Evolutionary conservation across 1,284 basidiomycete genomes (phyloP), one percentile per base, ranked within the genome.

Genomic region (Ceratobasidium sp.): DNA sequence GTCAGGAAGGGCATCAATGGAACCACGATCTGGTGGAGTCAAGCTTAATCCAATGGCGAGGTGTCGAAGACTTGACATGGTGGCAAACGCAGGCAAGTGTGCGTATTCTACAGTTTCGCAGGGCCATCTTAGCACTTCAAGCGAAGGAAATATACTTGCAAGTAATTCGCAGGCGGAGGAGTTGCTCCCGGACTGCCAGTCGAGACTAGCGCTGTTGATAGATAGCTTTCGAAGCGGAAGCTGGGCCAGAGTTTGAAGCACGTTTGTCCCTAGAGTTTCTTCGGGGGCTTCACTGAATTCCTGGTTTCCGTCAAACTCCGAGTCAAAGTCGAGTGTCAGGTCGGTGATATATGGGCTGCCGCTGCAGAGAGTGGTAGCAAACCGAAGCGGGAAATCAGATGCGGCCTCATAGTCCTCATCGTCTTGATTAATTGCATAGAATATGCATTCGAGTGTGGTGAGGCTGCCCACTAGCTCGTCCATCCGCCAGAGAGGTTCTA

Each of bases 101-200:
- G n/a, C n/a, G 3, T 9, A 45, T 9, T 45, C 15, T 15, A 44
- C 11, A 2, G 4, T 5, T 44, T 45, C 36, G 27, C 17, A 45
- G n/a, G 33, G 14, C 59, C 59, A 62, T 11, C 36, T 22, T 24
- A 62, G 36, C 6, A 24, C 33, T 44, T 62, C 59, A 15, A 62
- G 59, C n/a, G 27, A 11, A 8, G 59, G 59, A 24, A 62, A 62
- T 6, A 22, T 44, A 6, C 36, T 45, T 4, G 36, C 59, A 15
- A 62, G 41, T n/a, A 62, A 41, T 15, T 45, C 27, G 36, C 36
- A 62, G 36, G 29, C 41, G 0, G n/a, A 47, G n/a, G 11, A 11
- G 11, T 11, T 11, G 36, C 36, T 11, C 6, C 36, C 36, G 36
- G 36, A 41, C 36, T 41, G 36, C 36, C 36, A 41, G 36, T 45